Percentiles rank a stretch among this genome's conserved stretches.
Conservation (phyloP, 139 green algal genomes). For the Volvox reticuliferus region DNA sequence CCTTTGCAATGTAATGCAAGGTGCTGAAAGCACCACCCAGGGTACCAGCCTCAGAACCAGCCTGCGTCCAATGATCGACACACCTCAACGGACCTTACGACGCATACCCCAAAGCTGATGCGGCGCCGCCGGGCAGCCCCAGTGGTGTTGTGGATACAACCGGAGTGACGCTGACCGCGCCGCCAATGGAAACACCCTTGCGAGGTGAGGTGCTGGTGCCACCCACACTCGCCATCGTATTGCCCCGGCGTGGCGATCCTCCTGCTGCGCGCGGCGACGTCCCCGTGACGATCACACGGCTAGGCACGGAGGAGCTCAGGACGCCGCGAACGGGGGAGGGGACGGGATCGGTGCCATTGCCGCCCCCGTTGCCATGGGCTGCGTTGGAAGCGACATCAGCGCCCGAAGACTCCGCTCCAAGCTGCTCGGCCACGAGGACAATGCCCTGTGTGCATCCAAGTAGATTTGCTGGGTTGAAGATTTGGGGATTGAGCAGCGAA, state of each 20-base stretch:
- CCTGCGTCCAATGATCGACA: too few relatives aligned
- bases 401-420: neutral
- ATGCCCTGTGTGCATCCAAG: neutral
- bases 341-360: neutral
- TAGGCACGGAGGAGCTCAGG: neutral
- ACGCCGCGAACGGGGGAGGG: neutral
- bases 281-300: neutral
- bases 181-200: neutral
- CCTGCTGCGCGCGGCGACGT: neutral
- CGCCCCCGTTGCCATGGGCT: neutral
- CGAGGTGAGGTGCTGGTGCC: neutral
- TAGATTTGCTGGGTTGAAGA: too few relatives aligned
- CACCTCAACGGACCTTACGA: neutral
- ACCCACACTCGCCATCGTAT: neutral
- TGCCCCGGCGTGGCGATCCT: neutral
- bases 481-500: too few relatives aligned
- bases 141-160: neutral
- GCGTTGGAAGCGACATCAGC: neutral
- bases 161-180: neutral
- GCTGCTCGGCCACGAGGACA: slow-evolving; percentile 18
- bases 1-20: too few relatives aligned
- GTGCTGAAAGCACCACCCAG: too few relatives aligned
- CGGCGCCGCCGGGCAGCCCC: neutral
- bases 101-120: slow-evolving; percentile 21
- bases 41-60: too few relatives aligned